Evolutionary conservation across 257 asterid species (phyloP).

Genomic region (Marsdenia floribunda): DNA sequence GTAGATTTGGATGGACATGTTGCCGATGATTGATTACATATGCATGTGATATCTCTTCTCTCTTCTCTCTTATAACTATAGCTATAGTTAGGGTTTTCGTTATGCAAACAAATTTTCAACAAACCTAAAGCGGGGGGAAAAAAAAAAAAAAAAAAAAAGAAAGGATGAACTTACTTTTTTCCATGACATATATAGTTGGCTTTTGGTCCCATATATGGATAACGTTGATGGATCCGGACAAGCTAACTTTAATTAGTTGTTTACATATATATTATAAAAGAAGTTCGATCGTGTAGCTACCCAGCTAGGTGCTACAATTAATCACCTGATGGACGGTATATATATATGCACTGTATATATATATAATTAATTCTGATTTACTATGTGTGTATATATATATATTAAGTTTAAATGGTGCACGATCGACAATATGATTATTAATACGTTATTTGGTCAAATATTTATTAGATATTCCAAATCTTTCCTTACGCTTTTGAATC

Average conservation of each 20-base stretch:
- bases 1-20: neutral
- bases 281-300: too few relatives aligned
- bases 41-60: neutral
- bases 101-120: neutral
- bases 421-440: too few relatives aligned
- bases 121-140: neutral
- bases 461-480: too few relatives aligned
- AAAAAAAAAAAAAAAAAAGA: too few relatives aligned
- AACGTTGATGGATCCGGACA: neutral
- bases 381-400: neutral
- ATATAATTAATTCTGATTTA: neutral
- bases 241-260: neutral
- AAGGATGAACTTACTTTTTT: neutral
- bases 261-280: too few relatives aligned
- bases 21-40: slow-evolving; percentile 1
- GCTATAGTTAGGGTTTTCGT: neutral
- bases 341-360: too few relatives aligned
- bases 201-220: slow-evolving; percentile 1
- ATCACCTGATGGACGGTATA: too few relatives aligned
- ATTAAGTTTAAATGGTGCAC: neutral
- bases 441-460: too few relatives aligned
- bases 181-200: neutral
- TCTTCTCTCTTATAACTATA: too few relatives aligned
- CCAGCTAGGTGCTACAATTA: too few relatives aligned
- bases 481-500: too few relatives aligned